phyloP scores from a whole-genome alignment of 164 flowering plant genomes.

The Stephania yunnanensis region DNA sequence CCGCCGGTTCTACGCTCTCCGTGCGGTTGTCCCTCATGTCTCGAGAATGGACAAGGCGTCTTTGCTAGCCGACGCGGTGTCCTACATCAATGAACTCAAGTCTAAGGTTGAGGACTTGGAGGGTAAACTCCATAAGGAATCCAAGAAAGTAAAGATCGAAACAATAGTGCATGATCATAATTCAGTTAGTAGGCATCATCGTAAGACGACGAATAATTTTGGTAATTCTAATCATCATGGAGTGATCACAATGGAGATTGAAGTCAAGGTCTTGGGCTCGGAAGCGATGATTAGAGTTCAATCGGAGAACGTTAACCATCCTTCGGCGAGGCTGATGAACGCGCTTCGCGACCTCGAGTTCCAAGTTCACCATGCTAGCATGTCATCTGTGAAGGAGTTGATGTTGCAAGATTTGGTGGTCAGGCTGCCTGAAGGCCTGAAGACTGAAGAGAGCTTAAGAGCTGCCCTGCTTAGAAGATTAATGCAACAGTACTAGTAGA shows the following conservation, averaged over 20 bases:
- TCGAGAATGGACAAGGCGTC: constrained; percentile 91
- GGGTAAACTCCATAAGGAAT: constrained; percentile 21
- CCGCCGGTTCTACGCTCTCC: constrained; percentile 74
- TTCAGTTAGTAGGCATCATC: constrained; percentile 24
- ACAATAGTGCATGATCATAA: constrained; percentile 11
- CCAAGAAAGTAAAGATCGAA: constrained; percentile 27
- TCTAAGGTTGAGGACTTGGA: constrained; percentile 44
- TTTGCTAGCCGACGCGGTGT: constrained; percentile 63
- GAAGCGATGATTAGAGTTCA: constrained; percentile 68
- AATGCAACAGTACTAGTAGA: not conserved
- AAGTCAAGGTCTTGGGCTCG: constrained; percentile 54
- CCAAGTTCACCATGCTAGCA: constrained; percentile 58
- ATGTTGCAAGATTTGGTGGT: constrained; percentile 74
- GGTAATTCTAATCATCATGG: not conserved
- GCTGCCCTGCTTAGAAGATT: constrained; percentile 31
- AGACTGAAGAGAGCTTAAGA: constrained; percentile 35
- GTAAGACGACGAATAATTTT: not conserved
- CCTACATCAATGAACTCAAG: constrained; percentile 60
- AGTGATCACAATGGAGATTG: constrained; percentile 29
- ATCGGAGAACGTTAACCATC: constrained; percentile 45
- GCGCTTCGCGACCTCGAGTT: constrained; percentile 54
- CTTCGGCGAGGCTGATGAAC: constrained; percentile 50
- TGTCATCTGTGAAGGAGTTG: constrained; percentile 49
- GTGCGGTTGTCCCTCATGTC: constrained; percentile 81
- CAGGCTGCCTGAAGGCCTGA: constrained; percentile 35